phyloP scores from a whole-genome alignment of 2,329 filamentous ascomycete genomes.

The Lomentospora prolificans region DNA sequence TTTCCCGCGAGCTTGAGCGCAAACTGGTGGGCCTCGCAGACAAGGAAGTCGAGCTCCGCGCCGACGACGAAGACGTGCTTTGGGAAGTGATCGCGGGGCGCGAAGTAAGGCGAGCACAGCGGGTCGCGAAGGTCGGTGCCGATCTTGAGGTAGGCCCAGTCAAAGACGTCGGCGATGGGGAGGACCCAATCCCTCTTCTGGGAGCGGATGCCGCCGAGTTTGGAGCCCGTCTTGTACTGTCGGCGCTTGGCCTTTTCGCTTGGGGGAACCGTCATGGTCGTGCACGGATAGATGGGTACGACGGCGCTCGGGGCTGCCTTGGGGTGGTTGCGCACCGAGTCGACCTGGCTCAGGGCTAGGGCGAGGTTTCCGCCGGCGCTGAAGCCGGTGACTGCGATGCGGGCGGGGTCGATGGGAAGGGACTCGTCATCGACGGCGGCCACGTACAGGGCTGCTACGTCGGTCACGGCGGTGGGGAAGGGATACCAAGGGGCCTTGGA shows the following conservation, averaged over 20 bases:
- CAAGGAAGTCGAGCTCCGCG: constrained; percentile 27
- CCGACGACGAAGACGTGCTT: constrained; percentile 25
- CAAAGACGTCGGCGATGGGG: constrained; percentile 18
- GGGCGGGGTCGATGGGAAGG: constrained; percentile 33
- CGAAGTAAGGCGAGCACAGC: constrained; percentile 24
- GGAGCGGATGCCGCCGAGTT: constrained; percentile 14
- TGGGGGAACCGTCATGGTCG: constrained; percentile 22
- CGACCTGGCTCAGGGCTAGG: constrained; percentile 29
- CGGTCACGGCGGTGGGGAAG: constrained; percentile 34
- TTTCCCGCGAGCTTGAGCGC: constrained; percentile 14
- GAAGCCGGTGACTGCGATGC: constrained; percentile 35
- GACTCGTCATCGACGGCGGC: constrained; percentile 30
- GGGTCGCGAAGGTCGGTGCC: constrained; percentile 22
- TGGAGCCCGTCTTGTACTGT: constrained; percentile 16
- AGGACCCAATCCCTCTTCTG: constrained; percentile 11
- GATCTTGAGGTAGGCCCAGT: constrained; percentile 23
- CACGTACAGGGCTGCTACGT: constrained; percentile 32
- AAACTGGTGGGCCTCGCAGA: constrained; percentile 13
- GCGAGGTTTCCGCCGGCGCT: constrained; percentile 41
- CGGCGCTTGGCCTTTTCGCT: constrained; percentile 16
- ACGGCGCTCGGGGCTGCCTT: constrained; percentile 20
- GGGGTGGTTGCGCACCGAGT: constrained; percentile 19
- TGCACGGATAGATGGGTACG: constrained; percentile 31
- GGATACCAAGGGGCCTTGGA: constrained; percentile 31
- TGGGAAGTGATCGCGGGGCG: constrained; percentile 20